Evolutionary conservation across 164 flowering plant species (phyloP), one percentile per base, ranked within the genome.

Genomic region (Magnolia sinica): DNA sequence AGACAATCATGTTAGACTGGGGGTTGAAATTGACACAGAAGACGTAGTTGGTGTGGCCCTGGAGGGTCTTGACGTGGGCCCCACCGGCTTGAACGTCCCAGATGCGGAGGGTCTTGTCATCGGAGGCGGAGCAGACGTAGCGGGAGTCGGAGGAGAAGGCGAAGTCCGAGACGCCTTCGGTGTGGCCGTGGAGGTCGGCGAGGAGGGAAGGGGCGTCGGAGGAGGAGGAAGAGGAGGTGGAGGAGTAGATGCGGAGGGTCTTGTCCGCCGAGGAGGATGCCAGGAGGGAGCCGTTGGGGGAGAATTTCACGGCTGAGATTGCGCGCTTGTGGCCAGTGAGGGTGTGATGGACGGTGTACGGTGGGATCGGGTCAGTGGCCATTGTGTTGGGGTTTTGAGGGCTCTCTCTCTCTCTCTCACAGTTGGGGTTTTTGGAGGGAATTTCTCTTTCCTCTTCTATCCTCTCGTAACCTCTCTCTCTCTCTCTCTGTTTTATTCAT

Each of bases 21-120:
- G 99, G 99, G 69, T 92, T 96, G 73, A 85, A 96, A 75, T 84
- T 88, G 67, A 88, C 92, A 81, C 99, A 96, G 84, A 96, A 91
- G n/a, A 89, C 99, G 72, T 90, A 91, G 79, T 94, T 96, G 37
- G 99, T 94, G 84, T 96, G 99, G 7, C 99, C 99, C 1, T 70
- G 66, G 1, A 96, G 89, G 77, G 96, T 90, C 76, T 90, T 92
- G 72, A 94, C 37, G 13, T 29, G 86, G 45, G 89, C 64, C 18
- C 64, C 51, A 8, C 89, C 92, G 8, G 95, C 80, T 71, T 86
- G 55, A 63, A 91, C 84, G 78, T 94, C 97, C 92, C 90, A 94
- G 71, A 96, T 85, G 55, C 92, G 86, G 70, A 96, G 84, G 74
- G 97, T 90, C 76, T 87, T 88, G 87, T 96, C 99, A 82, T 96